These are phyloP conservation scores for Ophidiomyces ophidiicola DNA, from an alignment of 2,329 filamentous ascomycete species.

Conservation along the genomic window DNA sequence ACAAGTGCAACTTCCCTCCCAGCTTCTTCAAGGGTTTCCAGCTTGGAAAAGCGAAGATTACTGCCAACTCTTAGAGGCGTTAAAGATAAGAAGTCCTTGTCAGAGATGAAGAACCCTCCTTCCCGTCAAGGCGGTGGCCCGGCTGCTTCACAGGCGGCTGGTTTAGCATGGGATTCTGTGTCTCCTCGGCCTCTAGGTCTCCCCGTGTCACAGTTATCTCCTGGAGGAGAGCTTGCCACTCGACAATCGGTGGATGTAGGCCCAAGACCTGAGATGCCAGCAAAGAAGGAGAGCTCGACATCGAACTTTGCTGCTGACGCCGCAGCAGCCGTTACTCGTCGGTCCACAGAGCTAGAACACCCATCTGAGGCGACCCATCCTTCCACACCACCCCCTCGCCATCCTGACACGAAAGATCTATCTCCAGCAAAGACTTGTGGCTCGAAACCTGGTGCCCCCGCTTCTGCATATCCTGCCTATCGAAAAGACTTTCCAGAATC, in stretches of 20 bases:
- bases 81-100: slow-evolving; percentile 18
- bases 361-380: slow-evolving; percentile 8
- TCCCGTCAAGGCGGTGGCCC: slow-evolving; percentile 11
- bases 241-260: slow-evolving; percentile 17
- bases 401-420: slow-evolving; percentile 18
- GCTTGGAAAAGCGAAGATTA: slow-evolving; percentile 10
- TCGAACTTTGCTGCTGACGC: slow-evolving; percentile 13
- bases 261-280: background rate
- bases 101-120: slow-evolving; percentile 11
- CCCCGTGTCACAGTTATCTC: slow-evolving; percentile 16
- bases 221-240: slow-evolving; percentile 18
- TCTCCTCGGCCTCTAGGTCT: slow-evolving; percentile 1
- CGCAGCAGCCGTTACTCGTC: slow-evolving; percentile 13
- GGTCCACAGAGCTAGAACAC: slow-evolving; percentile 6
- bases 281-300: slow-evolving; percentile 1
- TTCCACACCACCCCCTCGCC: slow-evolving; percentile 15
- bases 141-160: slow-evolving; percentile 48
- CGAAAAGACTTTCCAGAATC: slow-evolving; percentile 28
- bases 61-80: slow-evolving; percentile 12
- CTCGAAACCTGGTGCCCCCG: slow-evolving; percentile 21
- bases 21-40: background rate
- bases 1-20: slow-evolving; percentile 1
- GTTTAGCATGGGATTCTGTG: slow-evolving; percentile 45
- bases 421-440: slow-evolving; percentile 7
- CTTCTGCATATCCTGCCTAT: slow-evolving; percentile 29